Conservation (phyloP, 495 filamentous ascomycete genomes). For the Parathielavia hyrcaniae region DNA sequence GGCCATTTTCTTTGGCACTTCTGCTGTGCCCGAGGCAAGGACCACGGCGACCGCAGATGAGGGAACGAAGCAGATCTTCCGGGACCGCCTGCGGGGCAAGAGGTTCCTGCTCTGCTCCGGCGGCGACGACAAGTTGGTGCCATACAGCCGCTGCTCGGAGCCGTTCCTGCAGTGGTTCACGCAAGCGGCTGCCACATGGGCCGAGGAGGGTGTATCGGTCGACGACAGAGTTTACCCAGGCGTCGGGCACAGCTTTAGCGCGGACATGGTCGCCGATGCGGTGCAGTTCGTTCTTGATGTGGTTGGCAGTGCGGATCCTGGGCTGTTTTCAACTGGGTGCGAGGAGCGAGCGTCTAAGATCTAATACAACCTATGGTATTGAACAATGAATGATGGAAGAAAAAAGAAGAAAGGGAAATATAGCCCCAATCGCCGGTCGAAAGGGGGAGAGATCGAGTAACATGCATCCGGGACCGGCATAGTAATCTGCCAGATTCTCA, state of each 20-base stretch:
- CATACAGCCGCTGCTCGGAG: conserved; percentile 56
- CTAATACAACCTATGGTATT: neutral
- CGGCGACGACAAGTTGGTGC: conserved; percentile 75
- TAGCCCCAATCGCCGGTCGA: neutral
- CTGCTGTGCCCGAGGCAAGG: conserved; percentile 29
- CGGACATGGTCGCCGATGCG: conserved; percentile 66
- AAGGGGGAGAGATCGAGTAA: too few relatives aligned
- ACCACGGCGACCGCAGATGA: neutral
- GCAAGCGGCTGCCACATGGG: conserved; percentile 52
- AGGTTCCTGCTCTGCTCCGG: conserved; percentile 72
- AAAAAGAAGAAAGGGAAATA: neutral
- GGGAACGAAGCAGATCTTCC: conserved; percentile 38
- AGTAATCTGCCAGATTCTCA: too few relatives aligned
- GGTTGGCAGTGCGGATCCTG: conserved; percentile 28
- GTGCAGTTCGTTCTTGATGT: conserved; percentile 57
- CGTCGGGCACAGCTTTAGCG: conserved; percentile 66
- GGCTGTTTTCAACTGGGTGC: neutral
- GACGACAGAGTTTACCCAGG: conserved; percentile 68
- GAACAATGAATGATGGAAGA: neutral
- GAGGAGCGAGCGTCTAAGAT: conserved; percentile 23
- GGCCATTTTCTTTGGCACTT: conserved; percentile 54
- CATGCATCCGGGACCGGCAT: too few relatives aligned
- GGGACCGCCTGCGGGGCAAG: conserved; percentile 59
- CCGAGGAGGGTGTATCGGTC: conserved; percentile 54
- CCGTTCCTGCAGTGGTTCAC: conserved; percentile 69